These are phyloP conservation scores for Colletotrichum higginsianum DNA, from an alignment of 2,329 filamentous ascomycete genomes.

Conservation along the genomic window DNA sequence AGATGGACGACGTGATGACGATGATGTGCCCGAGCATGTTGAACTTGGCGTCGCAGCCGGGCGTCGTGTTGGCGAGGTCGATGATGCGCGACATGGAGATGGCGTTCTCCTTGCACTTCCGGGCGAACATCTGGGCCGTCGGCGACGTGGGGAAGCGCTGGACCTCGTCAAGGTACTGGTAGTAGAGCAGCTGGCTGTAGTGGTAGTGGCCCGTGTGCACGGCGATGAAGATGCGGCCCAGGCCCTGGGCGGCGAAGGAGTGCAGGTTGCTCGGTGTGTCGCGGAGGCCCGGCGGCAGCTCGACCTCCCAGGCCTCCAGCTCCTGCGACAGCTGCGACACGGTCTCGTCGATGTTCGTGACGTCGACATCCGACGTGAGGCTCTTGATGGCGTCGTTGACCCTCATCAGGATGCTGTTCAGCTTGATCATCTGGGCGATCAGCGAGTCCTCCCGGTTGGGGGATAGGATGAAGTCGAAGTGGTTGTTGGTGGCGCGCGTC, in stretches of 20 bases:
- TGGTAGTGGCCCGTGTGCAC: slow-evolving; percentile 64
- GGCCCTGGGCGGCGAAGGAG: slow-evolving; percentile 53
- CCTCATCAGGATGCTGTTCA: slow-evolving; percentile 53
- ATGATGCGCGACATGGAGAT: slow-evolving; percentile 57
- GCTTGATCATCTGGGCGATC: slow-evolving; percentile 46
- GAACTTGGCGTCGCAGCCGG: slow-evolving; percentile 58
- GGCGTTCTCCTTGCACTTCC: slow-evolving; percentile 58
- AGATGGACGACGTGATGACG: slow-evolving; percentile 62
- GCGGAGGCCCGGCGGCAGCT: slow-evolving; percentile 53
- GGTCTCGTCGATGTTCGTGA: slow-evolving; percentile 49
- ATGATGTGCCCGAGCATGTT: slow-evolving; percentile 62
- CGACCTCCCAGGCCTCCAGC: slow-evolving; percentile 54
- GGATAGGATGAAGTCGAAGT: slow-evolving; percentile 43
- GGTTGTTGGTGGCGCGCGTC: slow-evolving; percentile 43
- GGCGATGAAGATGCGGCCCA: slow-evolving; percentile 60
- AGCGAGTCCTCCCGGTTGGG: slow-evolving; percentile 44
- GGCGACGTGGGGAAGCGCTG: slow-evolving; percentile 46
- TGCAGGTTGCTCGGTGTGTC: slow-evolving; percentile 58
- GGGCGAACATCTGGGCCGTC: slow-evolving; percentile 49
- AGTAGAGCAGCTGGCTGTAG: slow-evolving; percentile 63
- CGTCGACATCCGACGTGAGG: slow-evolving; percentile 39
- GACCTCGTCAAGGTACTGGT: slow-evolving; percentile 57
- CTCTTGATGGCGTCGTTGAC: slow-evolving; percentile 54
- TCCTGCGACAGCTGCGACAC: slow-evolving; percentile 51
- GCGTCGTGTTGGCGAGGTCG: slow-evolving; percentile 53